Percentiles rank a stretch among this genome's conserved stretches.
Evolutionary conservation across 116 monocot species (phyloP).

Genomic region (Zostera marina): DNA sequence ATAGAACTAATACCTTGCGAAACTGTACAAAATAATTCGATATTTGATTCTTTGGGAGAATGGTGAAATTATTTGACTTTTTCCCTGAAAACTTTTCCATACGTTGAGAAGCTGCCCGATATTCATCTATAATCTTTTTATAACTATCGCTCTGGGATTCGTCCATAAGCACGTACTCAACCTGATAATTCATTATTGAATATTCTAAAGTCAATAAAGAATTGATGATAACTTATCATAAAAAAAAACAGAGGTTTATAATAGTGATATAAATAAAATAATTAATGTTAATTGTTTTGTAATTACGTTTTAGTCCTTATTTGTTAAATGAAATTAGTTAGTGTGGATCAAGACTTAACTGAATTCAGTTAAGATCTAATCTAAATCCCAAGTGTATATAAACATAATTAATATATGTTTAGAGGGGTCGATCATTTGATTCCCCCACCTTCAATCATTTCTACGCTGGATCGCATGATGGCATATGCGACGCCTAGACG

Average conservation of each 20-base stretch:
- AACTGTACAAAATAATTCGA: constrained; percentile 94
- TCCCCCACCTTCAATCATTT: too few species aligned
- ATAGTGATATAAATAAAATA: too few species aligned
- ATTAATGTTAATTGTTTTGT: too few species aligned
- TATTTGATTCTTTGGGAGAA: constrained; percentile 74
- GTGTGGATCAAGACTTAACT: too few species aligned
- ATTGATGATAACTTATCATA: background rate
- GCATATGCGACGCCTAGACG: too few species aligned
- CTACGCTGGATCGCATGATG: too few species aligned
- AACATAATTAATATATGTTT: too few species aligned
- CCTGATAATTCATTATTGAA: constrained; percentile 23
- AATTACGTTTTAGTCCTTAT: too few species aligned
- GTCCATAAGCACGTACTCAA: constrained; percentile 70
- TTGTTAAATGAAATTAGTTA: too few species aligned
- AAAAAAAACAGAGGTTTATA: background rate
- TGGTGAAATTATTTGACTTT: constrained; percentile 14
- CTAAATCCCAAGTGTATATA: too few species aligned
- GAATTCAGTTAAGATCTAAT: too few species aligned
- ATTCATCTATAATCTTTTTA: constrained; percentile 56
- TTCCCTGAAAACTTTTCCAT: constrained; percentile 14
- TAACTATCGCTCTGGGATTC: constrained; percentile 49
- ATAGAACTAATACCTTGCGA: constrained; percentile 50
- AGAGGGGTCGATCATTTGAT: too few species aligned
- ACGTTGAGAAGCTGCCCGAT: constrained; percentile 65
- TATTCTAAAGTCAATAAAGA: background rate